phyloP scores from a whole-genome alignment of 2,329 filamentous ascomycete genomes.

The Trichophyton mentagrophytes region DNA sequence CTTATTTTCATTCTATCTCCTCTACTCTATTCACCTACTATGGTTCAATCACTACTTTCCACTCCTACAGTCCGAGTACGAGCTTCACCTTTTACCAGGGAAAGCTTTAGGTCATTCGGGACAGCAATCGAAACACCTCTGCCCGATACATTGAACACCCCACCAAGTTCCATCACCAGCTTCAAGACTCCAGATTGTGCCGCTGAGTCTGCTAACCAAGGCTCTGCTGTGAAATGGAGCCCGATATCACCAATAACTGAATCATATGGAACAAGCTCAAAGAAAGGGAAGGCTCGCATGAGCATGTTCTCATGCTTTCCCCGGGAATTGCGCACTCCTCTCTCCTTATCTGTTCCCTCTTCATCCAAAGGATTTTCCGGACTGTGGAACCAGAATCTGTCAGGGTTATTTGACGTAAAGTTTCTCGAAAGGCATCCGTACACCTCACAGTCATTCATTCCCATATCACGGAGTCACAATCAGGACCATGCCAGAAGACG shows the following conservation, averaged over 20 bases:
- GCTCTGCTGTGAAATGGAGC: conserved; percentile 74
- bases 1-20: not conserved
- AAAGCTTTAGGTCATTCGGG: conserved; percentile 66
- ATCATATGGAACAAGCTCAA: conserved; percentile 47
- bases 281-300: conserved; percentile 50
- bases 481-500: not conserved
- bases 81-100: conserved; percentile 49
- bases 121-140: conserved; percentile 65
- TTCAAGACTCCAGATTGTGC: conserved; percentile 30
- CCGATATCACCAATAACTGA: conserved; percentile 63
- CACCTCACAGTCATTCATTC: conserved; percentile 86
- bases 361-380: not conserved
- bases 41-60: not conserved
- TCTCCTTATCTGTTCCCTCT: conserved; percentile 7
- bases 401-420: conserved; percentile 47
- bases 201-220: conserved; percentile 64
- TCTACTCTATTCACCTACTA: not conserved
- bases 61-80: not conserved
- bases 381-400: conserved; percentile 6
- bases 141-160: conserved; percentile 38
- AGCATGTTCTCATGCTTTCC: conserved; percentile 84
- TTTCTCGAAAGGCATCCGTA: conserved; percentile 86
- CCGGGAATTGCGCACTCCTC: conserved; percentile 37
- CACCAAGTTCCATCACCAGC: conserved; percentile 34
- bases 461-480: conserved; percentile 40